Evolutionary conservation across 805 yeast species (phyloP), one percentile per base, ranked within the genome.

Genomic region (Candida ipomoeae): DNA sequence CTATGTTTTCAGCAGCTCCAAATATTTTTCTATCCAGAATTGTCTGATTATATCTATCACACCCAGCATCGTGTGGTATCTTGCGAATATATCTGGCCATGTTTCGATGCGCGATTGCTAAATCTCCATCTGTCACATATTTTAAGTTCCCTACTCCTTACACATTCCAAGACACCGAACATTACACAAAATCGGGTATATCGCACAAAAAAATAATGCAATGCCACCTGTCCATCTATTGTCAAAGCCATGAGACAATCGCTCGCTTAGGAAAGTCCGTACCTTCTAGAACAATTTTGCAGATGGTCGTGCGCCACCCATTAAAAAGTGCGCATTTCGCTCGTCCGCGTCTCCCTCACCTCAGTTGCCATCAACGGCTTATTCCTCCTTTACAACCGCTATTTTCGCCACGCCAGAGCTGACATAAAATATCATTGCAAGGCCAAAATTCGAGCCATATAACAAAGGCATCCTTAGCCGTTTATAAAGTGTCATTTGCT

Each of bases 341-440:
- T 42, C 45, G 45, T 32, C 45, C 45, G 45, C 45, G 32, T 33
- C 45, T 40, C 34, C 37, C 45, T 42, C 37, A 34, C 37, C 45
- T 42, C 37, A 34, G n/a, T 42, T 42, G 45, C 45, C 54, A 48
- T 51, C 54, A 48, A 51, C 54, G 44, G 54, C 42, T 44, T n/a
- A 43, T 35, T 35, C 40, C 46, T 35, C 46, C 35, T 34, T 29
- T n/a, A 29, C 17, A 11, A 21, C 33, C 15, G 20, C 33, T 21
- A 35, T 44, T 23, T 41, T 42, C 41, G 47, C 39, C 40, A 41
- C 50, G 39, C 31, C 47, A 13, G 17, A 42, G 20, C 45, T 33
- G 31, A 7, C 45, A 40, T 34, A 40, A 40, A 26, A 15, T 33
- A 5, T 32, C 38, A 42, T 11, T 23, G 34, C 32, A 32, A 42